phyloP scores from a whole-genome alignment of 768 basidiomycete genomes.

The Naganishia vaughanmartiniae region DNA sequence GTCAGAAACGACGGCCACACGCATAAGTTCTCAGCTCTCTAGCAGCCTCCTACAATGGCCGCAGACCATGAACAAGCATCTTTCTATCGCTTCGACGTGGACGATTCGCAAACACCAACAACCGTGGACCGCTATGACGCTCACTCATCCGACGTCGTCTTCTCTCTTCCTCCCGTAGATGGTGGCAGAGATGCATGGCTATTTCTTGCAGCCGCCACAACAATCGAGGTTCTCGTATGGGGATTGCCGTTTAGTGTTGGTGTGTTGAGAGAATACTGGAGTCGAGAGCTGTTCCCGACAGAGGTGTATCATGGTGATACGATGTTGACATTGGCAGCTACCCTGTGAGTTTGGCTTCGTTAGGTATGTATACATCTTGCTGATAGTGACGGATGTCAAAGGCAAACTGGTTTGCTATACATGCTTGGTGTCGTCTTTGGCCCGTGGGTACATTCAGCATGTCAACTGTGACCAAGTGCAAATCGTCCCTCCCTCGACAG shows the following conservation, averaged over 20 bases:
- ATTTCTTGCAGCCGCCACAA: constrained; percentile 42
- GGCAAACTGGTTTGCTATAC: constrained; percentile 44
- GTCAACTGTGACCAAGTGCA: not conserved
- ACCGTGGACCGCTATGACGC: not conserved
- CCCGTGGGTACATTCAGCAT: constrained; percentile 38
- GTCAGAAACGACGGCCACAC: too few relatives aligned
- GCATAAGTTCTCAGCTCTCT: too few relatives aligned
- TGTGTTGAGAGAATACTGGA: constrained; percentile 46
- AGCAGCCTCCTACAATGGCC: not conserved
- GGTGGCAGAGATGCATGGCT: constrained; percentile 42
- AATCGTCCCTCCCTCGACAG: not conserved
- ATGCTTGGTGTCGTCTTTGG: constrained; percentile 38
- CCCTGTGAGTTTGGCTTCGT: constrained; percentile 27
- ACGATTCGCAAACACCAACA: constrained; percentile 7
- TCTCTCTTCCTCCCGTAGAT: constrained; percentile 35
- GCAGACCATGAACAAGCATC: constrained; percentile 8
- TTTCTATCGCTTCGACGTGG: constrained; percentile 5
- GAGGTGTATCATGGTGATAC: constrained; percentile 33
- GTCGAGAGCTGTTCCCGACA: constrained; percentile 37
- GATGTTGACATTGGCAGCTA: constrained; percentile 43
- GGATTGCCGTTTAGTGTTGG: constrained; percentile 48
- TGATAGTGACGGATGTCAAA: not conserved
- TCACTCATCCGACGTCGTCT: constrained; percentile 4
- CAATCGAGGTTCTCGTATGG: constrained; percentile 43
- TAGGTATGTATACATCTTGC: not conserved